These are phyloP conservation scores for Agrocybe pediades DNA, from an alignment of 768 basidiomycete genomes.

Conservation along the genomic window DNA sequence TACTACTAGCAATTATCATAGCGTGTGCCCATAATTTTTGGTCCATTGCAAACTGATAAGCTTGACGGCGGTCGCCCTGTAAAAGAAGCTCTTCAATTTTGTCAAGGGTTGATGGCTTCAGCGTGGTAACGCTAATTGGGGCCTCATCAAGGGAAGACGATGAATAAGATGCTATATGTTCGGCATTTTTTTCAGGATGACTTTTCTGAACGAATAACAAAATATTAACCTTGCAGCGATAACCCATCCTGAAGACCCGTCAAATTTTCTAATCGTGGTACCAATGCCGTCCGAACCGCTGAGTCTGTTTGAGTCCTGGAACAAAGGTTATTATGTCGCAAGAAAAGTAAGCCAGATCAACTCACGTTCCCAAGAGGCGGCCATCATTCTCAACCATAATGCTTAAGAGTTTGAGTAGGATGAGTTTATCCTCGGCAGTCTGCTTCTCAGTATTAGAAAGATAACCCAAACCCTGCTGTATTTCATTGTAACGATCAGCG, in stretches of 20 bases:
- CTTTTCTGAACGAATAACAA: not conserved
- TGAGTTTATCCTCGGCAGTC: slow-evolving; percentile 74
- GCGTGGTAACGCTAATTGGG: slow-evolving; percentile 57
- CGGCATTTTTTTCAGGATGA: not conserved
- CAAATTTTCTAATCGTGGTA: slow-evolving; percentile 51
- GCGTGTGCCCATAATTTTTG: slow-evolving; percentile 95
- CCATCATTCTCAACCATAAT: slow-evolving; percentile 91
- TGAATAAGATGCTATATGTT: slow-evolving; percentile 17
- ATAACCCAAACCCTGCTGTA: slow-evolving; percentile 77
- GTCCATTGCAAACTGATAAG: slow-evolving; percentile 86
- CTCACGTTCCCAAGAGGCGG: slow-evolving; percentile 82
- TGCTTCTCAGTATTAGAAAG: slow-evolving; percentile 54
- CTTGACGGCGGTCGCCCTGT: slow-evolving; percentile 82
- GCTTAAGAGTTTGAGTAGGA: slow-evolving; percentile 72
- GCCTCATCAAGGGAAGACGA: slow-evolving; percentile 37
- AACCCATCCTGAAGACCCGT: slow-evolving; percentile 21
- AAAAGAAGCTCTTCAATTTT: slow-evolving; percentile 80
- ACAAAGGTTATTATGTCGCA: not conserved
- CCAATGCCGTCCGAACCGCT: slow-evolving; percentile 72
- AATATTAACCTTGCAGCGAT: slow-evolving; percentile 23
- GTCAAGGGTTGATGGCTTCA: slow-evolving; percentile 67
- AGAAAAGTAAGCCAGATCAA: slow-evolving; percentile 11
- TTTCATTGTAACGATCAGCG: slow-evolving; percentile 71
- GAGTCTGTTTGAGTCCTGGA: slow-evolving; percentile 63
- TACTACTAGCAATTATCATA: slow-evolving; percentile 88